These are phyloP conservation scores for Mycena vulgaris DNA, from an alignment of 768 basidiomycete genomes.

Conservation along the genomic window DNA sequence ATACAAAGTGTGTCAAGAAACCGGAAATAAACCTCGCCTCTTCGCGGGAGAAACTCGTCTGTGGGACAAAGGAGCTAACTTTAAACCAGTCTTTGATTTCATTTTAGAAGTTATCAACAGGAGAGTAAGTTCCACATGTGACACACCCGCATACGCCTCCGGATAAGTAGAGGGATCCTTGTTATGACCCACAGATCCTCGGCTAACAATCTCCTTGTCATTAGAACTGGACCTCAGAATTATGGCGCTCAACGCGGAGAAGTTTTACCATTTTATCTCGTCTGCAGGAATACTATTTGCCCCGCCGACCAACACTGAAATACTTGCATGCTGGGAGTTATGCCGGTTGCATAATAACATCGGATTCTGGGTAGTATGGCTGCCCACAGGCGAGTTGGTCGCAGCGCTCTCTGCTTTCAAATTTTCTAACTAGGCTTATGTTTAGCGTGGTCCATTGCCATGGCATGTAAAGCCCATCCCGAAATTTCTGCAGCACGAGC, in stretches of 20 bases:
- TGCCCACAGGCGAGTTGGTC: slow-evolving; percentile 44
- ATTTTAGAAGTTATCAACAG: slow-evolving; percentile 20
- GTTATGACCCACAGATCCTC: slow-evolving; percentile 3
- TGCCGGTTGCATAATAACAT: slow-evolving; percentile 51
- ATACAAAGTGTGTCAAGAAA: too few species aligned
- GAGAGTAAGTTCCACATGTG: slow-evolving; percentile 21
- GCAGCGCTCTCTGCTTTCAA: neutral
- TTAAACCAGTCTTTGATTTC: slow-evolving; percentile 17
- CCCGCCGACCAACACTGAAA: slow-evolving; percentile 40
- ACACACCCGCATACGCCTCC: slow-evolving; percentile 1
- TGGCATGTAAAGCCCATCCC: slow-evolving; percentile 48
- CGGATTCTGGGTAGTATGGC: slow-evolving; percentile 50
- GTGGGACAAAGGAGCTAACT: slow-evolving; percentile 30
- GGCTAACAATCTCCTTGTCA: neutral
- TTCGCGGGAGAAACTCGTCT: slow-evolving; percentile 25
- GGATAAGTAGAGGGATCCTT: slow-evolving; percentile 22
- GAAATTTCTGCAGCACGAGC: slow-evolving; percentile 37
- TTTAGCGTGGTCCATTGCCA: slow-evolving; percentile 50
- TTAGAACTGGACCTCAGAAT: neutral
- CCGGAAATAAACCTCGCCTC: neutral
- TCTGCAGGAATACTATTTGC: slow-evolving; percentile 30
- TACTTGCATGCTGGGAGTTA: slow-evolving; percentile 51
- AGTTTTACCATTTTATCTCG: slow-evolving; percentile 7
- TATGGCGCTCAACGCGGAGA: slow-evolving; percentile 21
- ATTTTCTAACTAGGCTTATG: neutral